Conservation (phyloP, 768 basidiomycete genomes). For the Pulveroboletus sp. region DNA sequence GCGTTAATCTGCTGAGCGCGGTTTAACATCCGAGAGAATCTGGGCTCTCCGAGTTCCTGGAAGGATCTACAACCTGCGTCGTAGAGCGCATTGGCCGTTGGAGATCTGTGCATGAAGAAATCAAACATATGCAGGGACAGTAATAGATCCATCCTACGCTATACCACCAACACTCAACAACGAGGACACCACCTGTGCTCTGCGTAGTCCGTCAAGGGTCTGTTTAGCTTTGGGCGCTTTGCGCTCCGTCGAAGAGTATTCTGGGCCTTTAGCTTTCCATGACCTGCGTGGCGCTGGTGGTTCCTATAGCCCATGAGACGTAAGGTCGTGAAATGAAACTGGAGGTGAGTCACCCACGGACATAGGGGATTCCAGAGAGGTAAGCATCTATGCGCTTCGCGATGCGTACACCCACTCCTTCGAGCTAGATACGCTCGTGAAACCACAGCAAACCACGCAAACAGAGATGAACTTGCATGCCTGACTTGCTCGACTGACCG, state of each 20-base stretch:
- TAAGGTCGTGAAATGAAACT: constrained; percentile 2
- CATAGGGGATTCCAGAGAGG: constrained; percentile 30
- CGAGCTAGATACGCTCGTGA: constrained; percentile 22
- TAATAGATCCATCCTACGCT: constrained; percentile 37
- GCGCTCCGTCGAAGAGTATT: constrained; percentile 4
- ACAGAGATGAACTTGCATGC: constrained; percentile 16
- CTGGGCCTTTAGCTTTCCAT: background rate
- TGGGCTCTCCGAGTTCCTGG: constrained; percentile 37
- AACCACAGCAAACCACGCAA: background rate
- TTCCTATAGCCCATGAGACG: constrained; percentile 11
- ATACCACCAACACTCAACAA: constrained; percentile 41
- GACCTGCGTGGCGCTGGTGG: constrained; percentile 6
- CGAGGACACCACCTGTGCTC: constrained; percentile 25
- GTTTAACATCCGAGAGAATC: constrained; percentile 37
- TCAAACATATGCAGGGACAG: background rate
- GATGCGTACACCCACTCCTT: constrained; percentile 39
- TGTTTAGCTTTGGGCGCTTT: constrained; percentile 6
- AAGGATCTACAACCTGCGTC: constrained; percentile 46
- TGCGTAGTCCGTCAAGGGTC: constrained; percentile 26
- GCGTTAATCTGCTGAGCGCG: constrained; percentile 35
- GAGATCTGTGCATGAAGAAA: constrained; percentile 6
- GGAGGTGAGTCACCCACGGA: constrained; percentile 29
- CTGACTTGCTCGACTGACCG: constrained; percentile 39
- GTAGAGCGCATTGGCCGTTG: constrained; percentile 41
- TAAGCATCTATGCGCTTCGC: constrained; percentile 42